Evolutionary conservation across 345 rosid species (phyloP), one percentile per base, ranked within the genome.

Genomic region (Punica granatum): DNA sequence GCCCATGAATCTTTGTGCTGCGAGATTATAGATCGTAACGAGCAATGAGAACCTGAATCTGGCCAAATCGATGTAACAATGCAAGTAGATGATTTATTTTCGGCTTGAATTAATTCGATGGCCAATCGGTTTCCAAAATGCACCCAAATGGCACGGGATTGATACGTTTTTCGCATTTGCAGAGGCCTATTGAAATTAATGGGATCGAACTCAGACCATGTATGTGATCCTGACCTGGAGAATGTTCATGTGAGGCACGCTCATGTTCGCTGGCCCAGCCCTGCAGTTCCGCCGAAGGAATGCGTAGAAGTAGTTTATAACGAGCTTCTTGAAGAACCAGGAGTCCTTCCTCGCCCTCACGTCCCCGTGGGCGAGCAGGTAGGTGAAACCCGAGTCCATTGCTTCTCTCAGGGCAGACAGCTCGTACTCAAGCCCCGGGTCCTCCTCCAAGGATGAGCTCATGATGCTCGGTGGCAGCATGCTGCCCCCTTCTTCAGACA

Each of bases 211-310:
- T 77, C 66, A 94, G 65, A 90, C 99, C 92, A 89, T 84, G 70
- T 91, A 89, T 31, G 99, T 89, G 92, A 86, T 91, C 65, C 91
- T 88, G 56, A 84, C 97, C 79, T 89, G 84, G 70, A 94, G 63
- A 80, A 89, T 84, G 72, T 93, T 84, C 91, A 82, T 84, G 78
- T 88, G 99, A 71, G 99, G 99, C 62, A 89, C 96, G 36, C 88
- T 85, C 80, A 88, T 64, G 59, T 81, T 89, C 0, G 95, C 97
- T 6, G 96, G 82, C 14, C 92, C 90, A 21, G 84, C 92, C 81
- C 97, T 87, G 73, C 99, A 91, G 61, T 94, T 91, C 60, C 81
- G 85, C 78, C 96, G 80, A 56, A 91, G 54, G 77, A 91, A 91
- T 19, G 87, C 88, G 60, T 94, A 91, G n/a, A 89, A 83, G 89